Conservation (phyloP, 2,329 filamentous ascomycete species). For the Anthostomella pinea region DNA sequence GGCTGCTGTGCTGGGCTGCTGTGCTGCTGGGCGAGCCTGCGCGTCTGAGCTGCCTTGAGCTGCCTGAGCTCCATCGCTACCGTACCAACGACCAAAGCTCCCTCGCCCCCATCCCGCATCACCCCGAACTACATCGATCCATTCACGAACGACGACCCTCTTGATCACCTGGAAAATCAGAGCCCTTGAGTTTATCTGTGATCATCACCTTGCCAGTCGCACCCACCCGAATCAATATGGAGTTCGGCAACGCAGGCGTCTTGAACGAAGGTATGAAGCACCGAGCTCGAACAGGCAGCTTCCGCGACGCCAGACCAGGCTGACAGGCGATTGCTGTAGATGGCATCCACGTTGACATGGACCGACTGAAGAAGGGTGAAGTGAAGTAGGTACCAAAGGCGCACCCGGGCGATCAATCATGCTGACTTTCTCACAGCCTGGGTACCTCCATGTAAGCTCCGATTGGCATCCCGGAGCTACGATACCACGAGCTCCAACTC, state of each 20-base stretch:
- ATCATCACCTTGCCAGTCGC: conserved; percentile 9
- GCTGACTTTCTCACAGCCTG: conserved; percentile 54
- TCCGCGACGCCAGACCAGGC: conserved; percentile 18
- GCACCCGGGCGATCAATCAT: conserved; percentile 31
- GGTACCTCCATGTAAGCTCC: conserved; percentile 89
- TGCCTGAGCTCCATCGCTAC: conserved; percentile 12
- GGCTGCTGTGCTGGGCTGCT: no score
- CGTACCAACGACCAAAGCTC: conserved; percentile 15
- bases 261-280: conserved; percentile 57
- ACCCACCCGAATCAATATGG: conserved; percentile 45
- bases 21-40: no score
- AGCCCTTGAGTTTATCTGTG: not conserved
- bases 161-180: not conserved
- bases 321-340: conserved; percentile 53
- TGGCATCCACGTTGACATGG: conserved; percentile 99
- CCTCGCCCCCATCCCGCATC: conserved; percentile 5
- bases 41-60: conserved; percentile 32
- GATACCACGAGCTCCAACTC: conserved; percentile 6
- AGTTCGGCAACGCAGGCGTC: conserved; percentile 60
- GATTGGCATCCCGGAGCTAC: conserved; percentile 3
- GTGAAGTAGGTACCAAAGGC: conserved; percentile 72
- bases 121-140: conserved; percentile 31
- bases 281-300: conserved; percentile 12
- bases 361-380: conserved; percentile 96
- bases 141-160: conserved; percentile 17